Evolutionary conservation across 257 asterid species (phyloP).

Genomic region (Rubia yunnanensis): DNA sequence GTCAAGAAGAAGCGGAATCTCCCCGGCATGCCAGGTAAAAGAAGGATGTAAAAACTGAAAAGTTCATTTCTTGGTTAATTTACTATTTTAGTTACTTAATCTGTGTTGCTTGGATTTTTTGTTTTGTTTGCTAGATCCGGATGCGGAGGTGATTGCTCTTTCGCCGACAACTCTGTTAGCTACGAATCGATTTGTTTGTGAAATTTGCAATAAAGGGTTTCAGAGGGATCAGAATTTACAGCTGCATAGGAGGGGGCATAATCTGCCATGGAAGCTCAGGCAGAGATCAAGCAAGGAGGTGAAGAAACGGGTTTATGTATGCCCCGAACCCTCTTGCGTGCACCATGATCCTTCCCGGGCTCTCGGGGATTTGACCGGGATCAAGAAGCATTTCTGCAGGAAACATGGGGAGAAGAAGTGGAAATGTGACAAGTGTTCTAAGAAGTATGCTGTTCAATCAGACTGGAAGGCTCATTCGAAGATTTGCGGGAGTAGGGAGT

Average conservation of each 20-base stretch:
- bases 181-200: constrained; percentile 78
- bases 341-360: constrained; percentile 82
- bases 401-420: constrained; percentile 93
- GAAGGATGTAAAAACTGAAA: background rate
- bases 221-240: constrained; percentile 90
- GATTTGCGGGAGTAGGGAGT: constrained; percentile 80
- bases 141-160: constrained; percentile 73
- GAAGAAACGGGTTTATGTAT: constrained; percentile 68
- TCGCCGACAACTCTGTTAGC: constrained; percentile 69
- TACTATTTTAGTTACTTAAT: background rate
- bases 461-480: constrained; percentile 89
- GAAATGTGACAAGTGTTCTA: constrained; percentile 75
- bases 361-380: constrained; percentile 78
- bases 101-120: background rate
- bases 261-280: constrained; percentile 78
- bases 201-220: constrained; percentile 76
- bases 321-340: constrained; percentile 73
- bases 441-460: constrained; percentile 86
- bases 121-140: constrained; percentile 54
- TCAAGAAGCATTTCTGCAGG: constrained; percentile 81
- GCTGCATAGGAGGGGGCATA: constrained; percentile 85
- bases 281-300: constrained; percentile 58
- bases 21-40: constrained; percentile 92
- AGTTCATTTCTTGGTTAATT: background rate
- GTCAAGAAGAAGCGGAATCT: constrained; percentile 72